phyloP scores from a whole-genome alignment of 192 early-diverging fungal genomes.

The Powellomyces hirtus region DNA sequence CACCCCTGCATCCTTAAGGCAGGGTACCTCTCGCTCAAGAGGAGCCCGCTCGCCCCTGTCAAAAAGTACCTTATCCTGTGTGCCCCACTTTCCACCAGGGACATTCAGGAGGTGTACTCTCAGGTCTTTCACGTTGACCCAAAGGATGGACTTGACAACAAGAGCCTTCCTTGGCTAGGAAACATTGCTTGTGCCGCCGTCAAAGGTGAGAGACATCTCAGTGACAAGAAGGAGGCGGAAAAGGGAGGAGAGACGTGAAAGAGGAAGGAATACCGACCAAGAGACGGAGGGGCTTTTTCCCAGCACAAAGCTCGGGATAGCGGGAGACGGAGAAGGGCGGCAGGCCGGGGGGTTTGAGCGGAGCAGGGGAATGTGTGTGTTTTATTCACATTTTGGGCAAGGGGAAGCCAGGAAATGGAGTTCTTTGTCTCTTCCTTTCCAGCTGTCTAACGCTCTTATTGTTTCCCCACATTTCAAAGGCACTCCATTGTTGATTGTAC shows the following conservation, averaged over 20 bases:
- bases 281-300: too few relatives aligned
- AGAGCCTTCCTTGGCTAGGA: constrained; percentile 11
- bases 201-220: background rate
- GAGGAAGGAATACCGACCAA: too few relatives aligned
- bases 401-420: too few relatives aligned
- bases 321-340: too few relatives aligned
- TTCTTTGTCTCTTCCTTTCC: too few relatives aligned
- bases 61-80: constrained; percentile 22
- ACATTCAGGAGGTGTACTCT: constrained; percentile 11
- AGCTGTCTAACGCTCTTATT: background rate
- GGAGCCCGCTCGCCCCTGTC: constrained; percentile 2
- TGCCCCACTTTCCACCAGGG: background rate
- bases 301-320: too few relatives aligned
- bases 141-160: background rate
- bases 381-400: too few relatives aligned
- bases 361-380: too few relatives aligned
- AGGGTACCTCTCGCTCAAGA: constrained; percentile 14
- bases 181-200: constrained; percentile 22
- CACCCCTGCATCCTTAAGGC: constrained; percentile 17
- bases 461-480: background rate
- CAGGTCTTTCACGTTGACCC: constrained; percentile 12
- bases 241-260: too few relatives aligned
- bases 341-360: too few relatives aligned
- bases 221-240: too few relatives aligned
- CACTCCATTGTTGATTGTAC: constrained; percentile 18